phyloP scores from a whole-genome alignment of 106 monocot genomes.

The Chionographis japonica region DNA sequence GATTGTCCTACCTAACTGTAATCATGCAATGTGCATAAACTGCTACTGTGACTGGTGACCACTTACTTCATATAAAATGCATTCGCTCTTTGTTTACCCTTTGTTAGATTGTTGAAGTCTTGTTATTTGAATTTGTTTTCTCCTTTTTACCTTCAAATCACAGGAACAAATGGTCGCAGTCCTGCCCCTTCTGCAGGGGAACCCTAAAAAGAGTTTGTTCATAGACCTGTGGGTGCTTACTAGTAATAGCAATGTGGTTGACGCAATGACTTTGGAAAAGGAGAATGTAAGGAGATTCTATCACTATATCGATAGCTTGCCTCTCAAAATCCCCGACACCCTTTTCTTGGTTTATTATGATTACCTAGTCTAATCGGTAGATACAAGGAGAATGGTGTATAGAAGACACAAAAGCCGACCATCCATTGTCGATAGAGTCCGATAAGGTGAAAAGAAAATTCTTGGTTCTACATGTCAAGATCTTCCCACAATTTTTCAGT shows the following conservation, averaged over 20 bases:
- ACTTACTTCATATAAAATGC: neutral
- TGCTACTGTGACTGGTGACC: conserved; percentile 85
- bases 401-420: conserved; percentile 28
- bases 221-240: conserved; percentile 89
- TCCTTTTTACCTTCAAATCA: neutral
- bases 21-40: conserved; percentile 95
- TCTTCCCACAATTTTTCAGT: neutral
- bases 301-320: conserved; percentile 72
- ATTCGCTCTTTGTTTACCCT: neutral
- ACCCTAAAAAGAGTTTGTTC: conserved; percentile 81
- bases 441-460: conserved; percentile 11
- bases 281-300: conserved; percentile 72
- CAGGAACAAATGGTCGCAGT: conserved; percentile 75
- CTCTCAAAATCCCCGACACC: conserved; percentile 78
- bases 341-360: conserved; percentile 86
- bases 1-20: conserved; percentile 88
- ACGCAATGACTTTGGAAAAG: conserved; percentile 48
- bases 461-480: neutral
- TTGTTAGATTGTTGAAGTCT: neutral
- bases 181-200: conserved; percentile 86
- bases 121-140: neutral
- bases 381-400: conserved; percentile 8
- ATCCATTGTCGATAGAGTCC: conserved; percentile 44
- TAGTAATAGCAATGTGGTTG: conserved; percentile 50
- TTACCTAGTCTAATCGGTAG: conserved; percentile 43